phyloP scores from a whole-genome alignment of 306 rosid genomes.

The Prunus fruticosa region DNA sequence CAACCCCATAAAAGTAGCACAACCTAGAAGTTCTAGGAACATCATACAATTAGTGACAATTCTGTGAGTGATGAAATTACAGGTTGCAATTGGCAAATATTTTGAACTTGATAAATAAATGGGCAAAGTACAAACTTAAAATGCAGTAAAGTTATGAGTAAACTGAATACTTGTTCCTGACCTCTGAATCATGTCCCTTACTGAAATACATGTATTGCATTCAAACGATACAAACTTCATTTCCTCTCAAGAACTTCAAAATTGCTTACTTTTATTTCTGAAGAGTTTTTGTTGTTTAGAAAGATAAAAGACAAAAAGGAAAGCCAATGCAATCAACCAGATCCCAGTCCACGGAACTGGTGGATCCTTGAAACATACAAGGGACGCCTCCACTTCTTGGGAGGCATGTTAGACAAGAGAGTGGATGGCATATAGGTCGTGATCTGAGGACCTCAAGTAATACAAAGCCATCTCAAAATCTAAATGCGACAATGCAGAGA shows the following conservation, averaged over 20 bases:
- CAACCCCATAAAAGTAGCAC: background rate
- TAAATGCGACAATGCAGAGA: slow-evolving; percentile 78
- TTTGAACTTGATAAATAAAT: background rate
- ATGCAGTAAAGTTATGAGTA: slow-evolving; percentile 23
- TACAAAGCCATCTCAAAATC: slow-evolving; percentile 86
- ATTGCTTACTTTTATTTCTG: slow-evolving; percentile 89
- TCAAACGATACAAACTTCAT: slow-evolving; percentile 48
- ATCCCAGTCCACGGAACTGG: slow-evolving; percentile 76
- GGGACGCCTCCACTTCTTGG: slow-evolving; percentile 86
- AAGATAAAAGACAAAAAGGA: slow-evolving; percentile 62
- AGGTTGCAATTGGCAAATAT: background rate
- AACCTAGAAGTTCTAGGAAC: background rate
- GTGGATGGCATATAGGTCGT: slow-evolving; percentile 84
- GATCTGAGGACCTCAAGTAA: slow-evolving; percentile 80
- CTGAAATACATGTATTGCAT: slow-evolving; percentile 47
- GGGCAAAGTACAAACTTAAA: slow-evolving; percentile 22
- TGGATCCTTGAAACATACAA: slow-evolving; percentile 87
- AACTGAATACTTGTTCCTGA: slow-evolving; percentile 30
- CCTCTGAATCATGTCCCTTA: slow-evolving; percentile 44
- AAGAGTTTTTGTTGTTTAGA: slow-evolving; percentile 61
- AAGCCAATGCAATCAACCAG: slow-evolving; percentile 40
- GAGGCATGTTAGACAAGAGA: slow-evolving; percentile 72
- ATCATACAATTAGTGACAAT: background rate
- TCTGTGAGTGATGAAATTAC: background rate
- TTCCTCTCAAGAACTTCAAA: slow-evolving; percentile 52